phyloP scores from a whole-genome alignment of 768 basidiomycete species.

The Suillus hirtellus region DNA sequence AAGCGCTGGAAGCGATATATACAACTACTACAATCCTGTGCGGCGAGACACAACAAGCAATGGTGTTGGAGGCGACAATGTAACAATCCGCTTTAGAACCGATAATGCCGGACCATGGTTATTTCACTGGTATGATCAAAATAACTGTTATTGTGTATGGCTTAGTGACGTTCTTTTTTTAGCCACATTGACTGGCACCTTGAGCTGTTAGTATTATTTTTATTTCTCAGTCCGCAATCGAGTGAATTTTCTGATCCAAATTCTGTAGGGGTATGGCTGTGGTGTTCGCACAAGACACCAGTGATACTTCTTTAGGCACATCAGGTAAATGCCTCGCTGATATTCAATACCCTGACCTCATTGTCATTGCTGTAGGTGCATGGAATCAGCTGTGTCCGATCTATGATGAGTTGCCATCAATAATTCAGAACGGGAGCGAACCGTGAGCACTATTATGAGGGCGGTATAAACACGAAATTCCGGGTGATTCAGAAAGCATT shows the following conservation, averaged over 20 bases:
- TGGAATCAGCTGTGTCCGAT: background rate
- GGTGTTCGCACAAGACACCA: conserved; percentile 36
- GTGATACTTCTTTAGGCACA: conserved; percentile 22
- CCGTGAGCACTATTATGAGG: background rate
- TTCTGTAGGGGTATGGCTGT: conserved; percentile 42
- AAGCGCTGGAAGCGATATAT: conserved; percentile 35
- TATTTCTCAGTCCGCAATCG: background rate
- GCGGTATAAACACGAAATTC: background rate
- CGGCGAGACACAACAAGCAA: conserved; percentile 48
- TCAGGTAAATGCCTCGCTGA: conserved; percentile 15
- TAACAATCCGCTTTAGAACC: conserved; percentile 60
- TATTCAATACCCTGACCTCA: background rate
- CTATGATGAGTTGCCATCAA: background rate
- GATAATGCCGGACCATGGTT: conserved; percentile 69
- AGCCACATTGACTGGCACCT: conserved; percentile 43
- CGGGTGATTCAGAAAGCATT: background rate
- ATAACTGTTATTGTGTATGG: background rate
- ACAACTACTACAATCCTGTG: conserved; percentile 50
- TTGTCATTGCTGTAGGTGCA: background rate
- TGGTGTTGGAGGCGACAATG: conserved; percentile 34
- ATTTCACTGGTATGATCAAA: conserved; percentile 36
- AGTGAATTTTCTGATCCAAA: conserved; percentile 28
- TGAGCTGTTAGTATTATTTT: conserved; percentile 23
- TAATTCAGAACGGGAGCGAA: background rate
- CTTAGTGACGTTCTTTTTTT: background rate